A percentile compares a stretch with the other conserved stretches of the same genome.
Conservation (phyloP, 2,329 filamentous ascomycete species). For the Helminthosporium solani region DNA sequence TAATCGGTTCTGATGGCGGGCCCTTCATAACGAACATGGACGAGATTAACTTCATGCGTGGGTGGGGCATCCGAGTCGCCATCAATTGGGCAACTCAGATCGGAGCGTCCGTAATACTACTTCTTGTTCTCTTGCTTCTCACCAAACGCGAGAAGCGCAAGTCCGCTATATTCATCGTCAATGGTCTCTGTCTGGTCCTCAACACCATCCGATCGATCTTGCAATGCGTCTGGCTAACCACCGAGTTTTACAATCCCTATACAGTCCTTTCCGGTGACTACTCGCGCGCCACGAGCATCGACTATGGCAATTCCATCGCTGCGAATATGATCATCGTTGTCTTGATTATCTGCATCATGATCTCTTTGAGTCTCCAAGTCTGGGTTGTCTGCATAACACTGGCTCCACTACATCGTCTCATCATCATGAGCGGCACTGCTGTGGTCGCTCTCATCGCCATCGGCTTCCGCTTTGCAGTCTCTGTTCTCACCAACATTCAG, state of each 20-base stretch:
- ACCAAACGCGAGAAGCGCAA: constrained; percentile 66
- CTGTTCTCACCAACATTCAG: constrained; percentile 49
- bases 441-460: constrained; percentile 54
- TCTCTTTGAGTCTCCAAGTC: constrained; percentile 63
- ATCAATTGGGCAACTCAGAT: constrained; percentile 72
- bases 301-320: constrained; percentile 51
- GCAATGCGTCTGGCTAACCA: constrained; percentile 60
- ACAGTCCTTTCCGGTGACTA: constrained; percentile 58
- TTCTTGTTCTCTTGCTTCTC: constrained; percentile 66
- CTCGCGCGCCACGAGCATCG: constrained; percentile 47
- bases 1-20: constrained; percentile 49
- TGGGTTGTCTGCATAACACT: constrained; percentile 61
- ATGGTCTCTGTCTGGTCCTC: constrained; percentile 60
- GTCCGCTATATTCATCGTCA: constrained; percentile 66
- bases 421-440: constrained; percentile 51
- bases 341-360: constrained; percentile 56
- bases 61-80: constrained; percentile 50
- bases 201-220: constrained; percentile 62
- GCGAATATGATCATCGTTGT: constrained; percentile 54
- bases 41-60: constrained; percentile 48
- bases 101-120: constrained; percentile 65
- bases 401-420: constrained; percentile 42
- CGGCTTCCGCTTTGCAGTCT: constrained; percentile 55
- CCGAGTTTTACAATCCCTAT: constrained; percentile 63
- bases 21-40: constrained; percentile 45